Conservation (phyloP, 2,329 filamentous ascomycete species). For the Emmonsiellopsis sp. region DNA sequence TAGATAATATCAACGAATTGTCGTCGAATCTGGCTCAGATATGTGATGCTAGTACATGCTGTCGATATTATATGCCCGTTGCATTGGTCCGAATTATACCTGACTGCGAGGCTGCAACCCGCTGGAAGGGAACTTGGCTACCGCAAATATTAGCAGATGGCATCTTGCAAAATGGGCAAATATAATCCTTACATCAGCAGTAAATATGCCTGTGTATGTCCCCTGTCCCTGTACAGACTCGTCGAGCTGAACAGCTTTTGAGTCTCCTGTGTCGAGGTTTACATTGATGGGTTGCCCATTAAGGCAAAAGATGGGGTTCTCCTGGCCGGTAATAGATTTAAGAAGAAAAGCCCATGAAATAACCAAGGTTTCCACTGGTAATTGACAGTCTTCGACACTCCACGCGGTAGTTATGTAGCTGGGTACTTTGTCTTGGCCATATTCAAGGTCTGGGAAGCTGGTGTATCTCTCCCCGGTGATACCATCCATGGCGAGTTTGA, state of each 20-base stretch:
- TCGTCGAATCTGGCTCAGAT: slow-evolving; percentile 19
- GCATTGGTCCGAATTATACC: slow-evolving; percentile 14
- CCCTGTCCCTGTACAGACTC: slow-evolving; percentile 4
- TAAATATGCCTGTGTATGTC: slow-evolving; percentile 18
- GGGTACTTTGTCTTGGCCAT: slow-evolving; percentile 5
- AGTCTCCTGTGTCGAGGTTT: slow-evolving; percentile 13
- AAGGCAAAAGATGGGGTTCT: slow-evolving; percentile 22
- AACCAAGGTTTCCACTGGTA: slow-evolving; percentile 6
- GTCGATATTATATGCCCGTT: slow-evolving; percentile 18
- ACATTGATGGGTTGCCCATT: slow-evolving; percentile 20
- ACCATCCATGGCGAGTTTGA: background rate
- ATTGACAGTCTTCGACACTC: slow-evolving; percentile 1
- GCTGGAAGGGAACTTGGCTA: slow-evolving; percentile 2
- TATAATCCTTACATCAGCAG: slow-evolving; percentile 11
- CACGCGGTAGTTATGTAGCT: slow-evolving; percentile 3
- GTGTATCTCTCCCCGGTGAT: slow-evolving; percentile 6
- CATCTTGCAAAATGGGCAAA: background rate
- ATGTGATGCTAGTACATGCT: slow-evolving; percentile 14
- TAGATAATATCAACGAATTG: slow-evolving; percentile 21
- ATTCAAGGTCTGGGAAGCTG: slow-evolving; percentile 11
- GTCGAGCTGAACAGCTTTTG: slow-evolving; percentile 13
- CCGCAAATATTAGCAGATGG: background rate
- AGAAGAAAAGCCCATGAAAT: slow-evolving; percentile 22
- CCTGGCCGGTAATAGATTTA: slow-evolving; percentile 22
- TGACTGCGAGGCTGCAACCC: slow-evolving; percentile 16